Conservation (phyloP, 306 rosid genomes). For the Abrus precatorius region DNA sequence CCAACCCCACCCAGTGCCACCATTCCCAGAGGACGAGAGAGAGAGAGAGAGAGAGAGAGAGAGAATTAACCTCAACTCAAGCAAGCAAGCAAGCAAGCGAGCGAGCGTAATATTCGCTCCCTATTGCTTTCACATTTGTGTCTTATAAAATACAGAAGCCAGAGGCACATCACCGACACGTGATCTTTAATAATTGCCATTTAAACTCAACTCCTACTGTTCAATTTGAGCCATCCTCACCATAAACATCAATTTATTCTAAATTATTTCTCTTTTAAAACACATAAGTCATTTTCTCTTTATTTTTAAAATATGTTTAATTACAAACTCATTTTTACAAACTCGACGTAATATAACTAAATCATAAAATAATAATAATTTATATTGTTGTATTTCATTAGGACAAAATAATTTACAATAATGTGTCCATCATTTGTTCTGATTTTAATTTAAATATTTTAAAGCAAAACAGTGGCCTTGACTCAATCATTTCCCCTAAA, state of each 20-base stretch:
- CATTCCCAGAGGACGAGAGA: not conserved
- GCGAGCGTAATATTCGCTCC: not conserved
- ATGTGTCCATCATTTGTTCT: not conserved
- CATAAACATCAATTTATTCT: too few relatives aligned
- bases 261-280: too few relatives aligned
- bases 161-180: constrained; percentile 53
- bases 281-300: too few relatives aligned
- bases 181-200: constrained; percentile 29
- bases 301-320: too few relatives aligned
- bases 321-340: too few relatives aligned
- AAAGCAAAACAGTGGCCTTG: not conserved
- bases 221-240: too few relatives aligned
- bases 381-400: not conserved
- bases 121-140: not conserved
- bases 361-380: not conserved
- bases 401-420: not conserved
- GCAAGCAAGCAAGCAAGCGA: too few relatives aligned
- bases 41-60: too few relatives aligned
- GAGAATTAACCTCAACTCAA: too few relatives aligned
- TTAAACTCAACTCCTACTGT: too few relatives aligned
- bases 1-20: too few relatives aligned
- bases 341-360: not conserved
- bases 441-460: not conserved
- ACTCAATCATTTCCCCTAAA: not conserved
- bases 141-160: not conserved